These are phyloP conservation scores for Boletus bicolor DNA, from an alignment of 768 basidiomycete species.

Conservation along the genomic window DNA sequence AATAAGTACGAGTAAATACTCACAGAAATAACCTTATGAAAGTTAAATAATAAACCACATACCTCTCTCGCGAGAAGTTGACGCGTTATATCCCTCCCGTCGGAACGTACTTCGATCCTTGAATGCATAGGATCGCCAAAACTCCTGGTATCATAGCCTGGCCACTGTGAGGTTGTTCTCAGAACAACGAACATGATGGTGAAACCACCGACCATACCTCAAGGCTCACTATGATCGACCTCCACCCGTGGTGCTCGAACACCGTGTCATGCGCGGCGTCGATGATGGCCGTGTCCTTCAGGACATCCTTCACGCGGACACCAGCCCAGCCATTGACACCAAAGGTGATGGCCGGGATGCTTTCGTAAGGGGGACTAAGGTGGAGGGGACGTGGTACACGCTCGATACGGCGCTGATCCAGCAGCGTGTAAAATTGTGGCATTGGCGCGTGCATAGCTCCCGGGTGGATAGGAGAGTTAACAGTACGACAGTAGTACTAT, in stretches of 20 bases:
- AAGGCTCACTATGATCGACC: constrained; percentile 18
- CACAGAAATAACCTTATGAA: constrained; percentile 5
- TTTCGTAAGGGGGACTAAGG: constrained; percentile 13
- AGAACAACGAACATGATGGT: neutral
- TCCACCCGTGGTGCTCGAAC: constrained; percentile 18
- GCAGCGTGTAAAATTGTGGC: constrained; percentile 16
- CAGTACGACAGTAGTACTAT: constrained; percentile 12
- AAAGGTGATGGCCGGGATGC: constrained; percentile 19
- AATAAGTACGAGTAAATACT: neutral
- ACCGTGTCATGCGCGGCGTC: constrained; percentile 20
- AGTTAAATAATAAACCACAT: constrained; percentile 9
- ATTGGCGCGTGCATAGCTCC: constrained; percentile 8
- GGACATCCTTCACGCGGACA: constrained; percentile 16
- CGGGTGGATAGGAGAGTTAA: constrained; percentile 23
- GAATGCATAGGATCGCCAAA: constrained; percentile 6
- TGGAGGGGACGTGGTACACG: constrained; percentile 19
- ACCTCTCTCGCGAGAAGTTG: constrained; percentile 19
- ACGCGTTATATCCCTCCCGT: constrained; percentile 16
- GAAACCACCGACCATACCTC: constrained; percentile 12
- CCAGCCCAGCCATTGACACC: constrained; percentile 19
- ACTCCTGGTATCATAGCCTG: constrained; percentile 12
- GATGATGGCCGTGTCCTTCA: constrained; percentile 3
- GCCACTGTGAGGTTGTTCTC: constrained; percentile 20
- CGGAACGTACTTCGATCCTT: constrained; percentile 11
- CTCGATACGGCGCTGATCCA: constrained; percentile 16